Percentiles rank a stretch among this genome's conserved stretches.
These are phyloP conservation scores for Fraxinus excelsior DNA, from an alignment of 257 asterid genomes.

Conservation along the genomic window DNA sequence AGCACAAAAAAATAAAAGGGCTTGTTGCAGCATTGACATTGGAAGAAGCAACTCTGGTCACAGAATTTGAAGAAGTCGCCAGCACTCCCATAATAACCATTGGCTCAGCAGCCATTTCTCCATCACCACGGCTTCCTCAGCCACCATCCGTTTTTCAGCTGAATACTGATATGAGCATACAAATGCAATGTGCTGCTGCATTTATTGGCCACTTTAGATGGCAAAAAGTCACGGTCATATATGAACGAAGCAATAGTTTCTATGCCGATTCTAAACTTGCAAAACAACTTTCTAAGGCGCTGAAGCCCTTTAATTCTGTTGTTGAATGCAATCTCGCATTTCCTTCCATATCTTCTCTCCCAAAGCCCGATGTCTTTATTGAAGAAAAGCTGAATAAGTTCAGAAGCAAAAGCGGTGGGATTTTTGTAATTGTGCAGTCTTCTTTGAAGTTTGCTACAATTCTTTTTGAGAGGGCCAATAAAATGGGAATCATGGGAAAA, in stretches of 20 bases:
- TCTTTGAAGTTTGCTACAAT: conserved; percentile 48
- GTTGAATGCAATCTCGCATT: conserved; percentile 36
- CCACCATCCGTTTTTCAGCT: conserved; percentile 33
- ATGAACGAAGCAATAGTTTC: conserved; percentile 36
- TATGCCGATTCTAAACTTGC: conserved; percentile 33
- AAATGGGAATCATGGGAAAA: conserved; percentile 55
- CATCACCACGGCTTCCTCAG: conserved; percentile 19
- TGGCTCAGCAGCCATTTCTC: conserved; percentile 29
- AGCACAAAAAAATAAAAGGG: conserved; percentile 34
- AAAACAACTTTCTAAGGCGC: conserved; percentile 45
- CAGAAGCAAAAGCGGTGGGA: conserved; percentile 24
- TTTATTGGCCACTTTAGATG: conserved; percentile 52
- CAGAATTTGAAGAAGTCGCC: conserved; percentile 26
- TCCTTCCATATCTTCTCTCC: conserved; percentile 33
- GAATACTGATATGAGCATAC: conserved; percentile 29
- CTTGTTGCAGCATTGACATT: conserved; percentile 47
- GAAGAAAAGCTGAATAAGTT: conserved; percentile 37
- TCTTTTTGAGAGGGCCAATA: conserved; percentile 49
- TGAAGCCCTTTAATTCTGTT: conserved; percentile 33
- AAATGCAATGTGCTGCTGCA: conserved; percentile 49
- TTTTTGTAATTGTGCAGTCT: conserved; percentile 41
- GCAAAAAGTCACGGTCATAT: conserved; percentile 47
- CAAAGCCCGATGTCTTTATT: conserved; percentile 22
- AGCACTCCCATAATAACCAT: conserved; percentile 44
- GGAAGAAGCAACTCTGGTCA: conserved; percentile 50